Evolutionary conservation across 2,329 filamentous ascomycete genomes (phyloP), one percentile per base, ranked within the genome.

Genomic region (Neopestalotiopsis clavispora): DNA sequence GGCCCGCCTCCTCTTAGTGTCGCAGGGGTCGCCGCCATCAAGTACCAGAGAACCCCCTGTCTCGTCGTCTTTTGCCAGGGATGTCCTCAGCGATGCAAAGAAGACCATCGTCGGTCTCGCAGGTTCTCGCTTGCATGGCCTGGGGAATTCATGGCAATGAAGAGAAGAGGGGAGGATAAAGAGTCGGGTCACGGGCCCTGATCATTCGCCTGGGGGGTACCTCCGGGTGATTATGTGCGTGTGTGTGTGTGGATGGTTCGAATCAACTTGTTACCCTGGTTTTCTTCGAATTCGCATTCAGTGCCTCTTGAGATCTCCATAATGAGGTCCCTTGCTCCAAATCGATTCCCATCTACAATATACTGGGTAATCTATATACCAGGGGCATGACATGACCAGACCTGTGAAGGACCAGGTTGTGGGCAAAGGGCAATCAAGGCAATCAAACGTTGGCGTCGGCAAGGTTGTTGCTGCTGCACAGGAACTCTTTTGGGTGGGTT

Each of bases 281-380:
- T 38, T 38, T n/a, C 59, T 28, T 42, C 34, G 59, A 62, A 62
- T 62, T 42, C 59, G 59, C 30, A 42, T 62, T 20, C 59, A 62
- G 45, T 52, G 45, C 45, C 45, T n/a, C 20, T 52, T 20, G 17
- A 62, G 59, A 62, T 62, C 59, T 62, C 59, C 59, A 62, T 62
- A 14, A 20, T 20, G 32, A 14, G 28, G 10, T 9, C 32, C 59
- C 59, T 62, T 40, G 30, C 59, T 62, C 59, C 10, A 30, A n/a
- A 62, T 62, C 59, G 59, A 34, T 20, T 14, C 10, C 34, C 34
- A 38, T 38, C 10, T 38, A 38, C 34, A 10, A 38, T 7, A 7
- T 38, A 38, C 34, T 38, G 5, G 34, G 34, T 38, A 38, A 52
- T 52, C 45, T 52, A 52, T 52, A 14, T 52, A 52, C 45, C 20